Evolutionary conservation across 2,329 filamentous ascomycete genomes (phyloP), one percentile per base, ranked within the genome.

Genomic region (Bipolaris gigantea): DNA sequence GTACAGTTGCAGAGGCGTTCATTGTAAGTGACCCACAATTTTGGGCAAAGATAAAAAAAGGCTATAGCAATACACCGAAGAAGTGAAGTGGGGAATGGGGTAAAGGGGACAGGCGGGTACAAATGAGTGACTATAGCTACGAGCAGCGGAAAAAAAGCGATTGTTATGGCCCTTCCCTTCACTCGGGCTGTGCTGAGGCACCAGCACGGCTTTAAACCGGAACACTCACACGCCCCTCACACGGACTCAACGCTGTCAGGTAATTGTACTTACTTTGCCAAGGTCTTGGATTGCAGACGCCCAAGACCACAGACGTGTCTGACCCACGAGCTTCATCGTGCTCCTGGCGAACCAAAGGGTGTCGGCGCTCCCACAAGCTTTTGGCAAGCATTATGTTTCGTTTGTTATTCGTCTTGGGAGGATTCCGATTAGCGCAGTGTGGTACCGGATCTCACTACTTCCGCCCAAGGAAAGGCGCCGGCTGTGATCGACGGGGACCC

Each of bases 1-100:
- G 60, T 38, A 69, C 67, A 5, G 66, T 63, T 25, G 67, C 66
- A 33, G 67, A 70, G 42, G 66, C 67, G 34, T 70, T 69, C 67
- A 70, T 70, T n/a, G 21, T 56, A 38, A 13, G 16, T 38, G 23
- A 25, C 19, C 51, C 27, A 11, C 27, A 30, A 13, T 11, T 30
- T 30, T 30, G 10, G 11, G 27, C 27, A 30, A 30, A 30, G 27
- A 13, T 30, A 13, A 30, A 27, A 30, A 30, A 30, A 30, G 27
- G 27, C 13, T 30, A 30, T 30, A 25, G 18, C 21, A 30, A 49
- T 25, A 36, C 25, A 33, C 23, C 23, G 36, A 40, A 27, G 40
- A 42, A 21, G 33, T 36, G 44, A 44, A 25, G 25, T 13, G n/a
- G 19, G 15, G n/a, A 32, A 11, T 13, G 34, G 21, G n/a, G 25